Evolutionary conservation across 208 protist genomes (phyloP).

Genomic region (Trypanosoma conorhini): DNA sequence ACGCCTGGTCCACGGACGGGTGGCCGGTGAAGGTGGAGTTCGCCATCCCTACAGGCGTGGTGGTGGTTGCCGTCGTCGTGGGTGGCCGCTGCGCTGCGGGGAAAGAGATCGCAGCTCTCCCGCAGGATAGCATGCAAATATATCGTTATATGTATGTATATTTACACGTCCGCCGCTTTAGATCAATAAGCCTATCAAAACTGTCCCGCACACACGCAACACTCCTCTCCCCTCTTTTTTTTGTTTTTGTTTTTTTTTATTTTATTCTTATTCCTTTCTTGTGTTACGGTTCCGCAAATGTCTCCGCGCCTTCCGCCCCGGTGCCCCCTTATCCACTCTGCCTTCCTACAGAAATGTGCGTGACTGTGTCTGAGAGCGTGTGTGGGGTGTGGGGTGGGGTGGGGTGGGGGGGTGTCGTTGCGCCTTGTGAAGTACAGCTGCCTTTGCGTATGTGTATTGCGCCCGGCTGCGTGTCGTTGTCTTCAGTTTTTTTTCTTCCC

Average conservation of each 20-base stretch:
- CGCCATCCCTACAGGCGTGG: neutral
- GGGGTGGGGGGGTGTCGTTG: no score
- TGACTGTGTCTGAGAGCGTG: no score
- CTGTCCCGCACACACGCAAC: neutral
- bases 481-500: no score
- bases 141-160: conserved; percentile 17
- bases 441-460: no score
- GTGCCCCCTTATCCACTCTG: no score
- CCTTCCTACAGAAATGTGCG: no score
- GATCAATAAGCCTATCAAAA: neutral
- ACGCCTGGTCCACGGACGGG: neutral
- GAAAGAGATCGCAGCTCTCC: conserved; percentile 1
- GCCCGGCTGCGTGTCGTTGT: no score
- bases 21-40: neutral
- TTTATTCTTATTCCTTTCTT: neutral
- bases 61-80: neutral
- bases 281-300: neutral
- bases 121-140: conserved; percentile 11
- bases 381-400: no score
- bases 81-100: neutral
- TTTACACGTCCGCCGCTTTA: neutral
- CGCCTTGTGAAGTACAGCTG: no score
- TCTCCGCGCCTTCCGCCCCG: neutral
- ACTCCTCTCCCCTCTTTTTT: neutral
- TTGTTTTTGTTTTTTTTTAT: conserved; percentile 7